Evolutionary conservation across 164 flowering plant species (phyloP).

Genomic region (Cinnamomum micranthum): DNA sequence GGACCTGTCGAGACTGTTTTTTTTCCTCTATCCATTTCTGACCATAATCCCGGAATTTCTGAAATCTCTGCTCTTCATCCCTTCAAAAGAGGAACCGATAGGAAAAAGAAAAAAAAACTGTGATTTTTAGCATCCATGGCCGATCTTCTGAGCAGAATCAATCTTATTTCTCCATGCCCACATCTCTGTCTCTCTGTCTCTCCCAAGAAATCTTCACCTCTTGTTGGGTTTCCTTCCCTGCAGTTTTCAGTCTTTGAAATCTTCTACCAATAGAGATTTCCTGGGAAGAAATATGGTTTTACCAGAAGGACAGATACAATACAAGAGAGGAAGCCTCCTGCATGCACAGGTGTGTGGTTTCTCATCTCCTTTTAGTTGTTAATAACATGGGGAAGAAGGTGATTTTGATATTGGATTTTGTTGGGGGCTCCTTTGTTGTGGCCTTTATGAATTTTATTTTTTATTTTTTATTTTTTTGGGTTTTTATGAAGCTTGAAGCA

Average conservation of each 20-base stretch:
- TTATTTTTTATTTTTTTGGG: not conserved
- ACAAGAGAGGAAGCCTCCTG: constrained; percentile 11
- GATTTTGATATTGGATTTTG: too few species aligned
- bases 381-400: too few species aligned
- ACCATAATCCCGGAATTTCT: not conserved
- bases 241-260: constrained; percentile 14
- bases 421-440: too few species aligned
- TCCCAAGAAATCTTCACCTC: constrained; percentile 10
- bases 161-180: constrained; percentile 15
- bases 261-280: constrained; percentile 22
- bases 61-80: not conserved
- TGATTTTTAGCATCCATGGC: constrained; percentile 20
- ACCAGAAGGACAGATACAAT: constrained; percentile 4
- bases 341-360: constrained; percentile 26
- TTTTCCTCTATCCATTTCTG: not conserved
- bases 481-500: too few species aligned
- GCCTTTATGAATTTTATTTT: too few species aligned
- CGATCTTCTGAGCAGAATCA: constrained; percentile 23
- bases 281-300: constrained; percentile 22
- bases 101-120: not conserved
- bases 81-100: too few species aligned
- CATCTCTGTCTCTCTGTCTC: constrained; percentile 11
- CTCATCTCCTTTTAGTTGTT: not conserved
- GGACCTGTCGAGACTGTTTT: not conserved
- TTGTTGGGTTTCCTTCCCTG: constrained; percentile 14